Evolutionary conservation across 106 monocot genomes (phyloP).

Genomic region (Platanthera zijinensis): DNA sequence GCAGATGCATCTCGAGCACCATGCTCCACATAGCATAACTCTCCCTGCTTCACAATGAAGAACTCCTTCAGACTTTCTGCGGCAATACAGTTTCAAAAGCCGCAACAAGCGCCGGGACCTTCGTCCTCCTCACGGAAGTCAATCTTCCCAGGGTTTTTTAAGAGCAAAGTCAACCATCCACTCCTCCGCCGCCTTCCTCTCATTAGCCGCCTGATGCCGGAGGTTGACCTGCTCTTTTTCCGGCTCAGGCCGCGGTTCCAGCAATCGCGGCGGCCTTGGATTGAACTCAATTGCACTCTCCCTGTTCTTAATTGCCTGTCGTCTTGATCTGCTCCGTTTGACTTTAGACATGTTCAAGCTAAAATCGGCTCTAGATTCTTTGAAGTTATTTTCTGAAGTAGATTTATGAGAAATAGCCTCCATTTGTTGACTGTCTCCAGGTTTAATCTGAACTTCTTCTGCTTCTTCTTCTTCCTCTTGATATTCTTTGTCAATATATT

Average conservation of each 20-base stretch:
- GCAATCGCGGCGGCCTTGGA: slow-evolving; percentile 27
- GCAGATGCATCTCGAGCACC: too few species aligned
- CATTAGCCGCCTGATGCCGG: slow-evolving; percentile 44
- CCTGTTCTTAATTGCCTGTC: not conserved
- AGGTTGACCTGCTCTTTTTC: slow-evolving; percentile 56
- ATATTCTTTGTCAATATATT: slow-evolving; percentile 12
- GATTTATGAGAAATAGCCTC: not conserved
- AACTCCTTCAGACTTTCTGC: not conserved
- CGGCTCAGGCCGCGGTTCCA: slow-evolving; percentile 28
- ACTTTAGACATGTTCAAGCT: slow-evolving; percentile 1
- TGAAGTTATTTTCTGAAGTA: not conserved
- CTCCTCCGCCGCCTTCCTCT: slow-evolving; percentile 57
- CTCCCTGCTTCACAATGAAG: not conserved
- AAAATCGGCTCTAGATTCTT: not conserved
- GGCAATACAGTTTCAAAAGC: slow-evolving; percentile 57
- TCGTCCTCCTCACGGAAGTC: slow-evolving; percentile 38
- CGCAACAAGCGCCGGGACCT: slow-evolving; percentile 59
- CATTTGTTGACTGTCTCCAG: not conserved
- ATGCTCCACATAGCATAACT: too few species aligned
- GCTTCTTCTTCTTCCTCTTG: not conserved
- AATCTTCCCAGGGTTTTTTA: slow-evolving; percentile 34
- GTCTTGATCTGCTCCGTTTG: slow-evolving; percentile 13
- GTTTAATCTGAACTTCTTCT: slow-evolving; percentile 3
- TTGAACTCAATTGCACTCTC: slow-evolving; percentile 22
- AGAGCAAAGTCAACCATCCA: slow-evolving; percentile 73